Evolutionary conservation across 1,139 yeast genomes (phyloP).

Genomic region (Kurtzmaniella quercitrusa): DNA sequence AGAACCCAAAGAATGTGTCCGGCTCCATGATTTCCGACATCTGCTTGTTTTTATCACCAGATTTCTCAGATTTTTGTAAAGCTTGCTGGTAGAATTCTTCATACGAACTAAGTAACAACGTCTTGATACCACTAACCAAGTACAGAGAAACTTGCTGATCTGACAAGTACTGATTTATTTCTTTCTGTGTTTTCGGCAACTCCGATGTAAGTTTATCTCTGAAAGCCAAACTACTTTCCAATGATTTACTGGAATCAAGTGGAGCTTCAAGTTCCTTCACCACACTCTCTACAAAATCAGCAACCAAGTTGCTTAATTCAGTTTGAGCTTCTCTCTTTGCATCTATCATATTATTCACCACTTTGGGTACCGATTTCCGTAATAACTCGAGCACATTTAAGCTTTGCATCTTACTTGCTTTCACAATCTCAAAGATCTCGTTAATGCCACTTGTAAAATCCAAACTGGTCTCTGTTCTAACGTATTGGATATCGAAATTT

Average conservation of each 20-base stretch:
- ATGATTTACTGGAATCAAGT: conserved; percentile 21
- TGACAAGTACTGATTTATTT: conserved; percentile 46
- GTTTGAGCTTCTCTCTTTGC: conserved; percentile 74
- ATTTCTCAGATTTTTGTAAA: conserved; percentile 11
- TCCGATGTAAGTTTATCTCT: conserved; percentile 46
- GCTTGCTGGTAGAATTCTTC: conserved; percentile 24
- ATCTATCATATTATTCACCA: conserved; percentile 82
- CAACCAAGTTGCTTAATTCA: conserved; percentile 68
- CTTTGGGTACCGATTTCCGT: conserved; percentile 70
- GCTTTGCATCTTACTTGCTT: conserved; percentile 22
- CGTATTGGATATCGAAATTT: conserved; percentile 76
- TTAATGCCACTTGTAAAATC: conserved; percentile 74
- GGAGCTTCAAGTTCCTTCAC: conserved; percentile 34
- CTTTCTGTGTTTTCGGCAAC: conserved; percentile 52
- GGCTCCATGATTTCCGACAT: conserved; percentile 48
- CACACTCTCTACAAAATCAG: conserved; percentile 49
- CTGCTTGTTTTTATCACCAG: conserved; percentile 17
- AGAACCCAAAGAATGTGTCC: conserved; percentile 49
- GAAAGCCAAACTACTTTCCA: conserved; percentile 30
- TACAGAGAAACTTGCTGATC: conserved; percentile 30
- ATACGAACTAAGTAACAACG: conserved; percentile 27
- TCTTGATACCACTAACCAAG: conserved; percentile 28
- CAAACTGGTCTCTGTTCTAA: conserved; percentile 65
- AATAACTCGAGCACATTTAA: conserved; percentile 57
- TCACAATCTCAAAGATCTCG: conserved; percentile 49